phyloP scores from a whole-genome alignment of 768 basidiomycete genomes.

The Termitomyces eurrhizus region DNA sequence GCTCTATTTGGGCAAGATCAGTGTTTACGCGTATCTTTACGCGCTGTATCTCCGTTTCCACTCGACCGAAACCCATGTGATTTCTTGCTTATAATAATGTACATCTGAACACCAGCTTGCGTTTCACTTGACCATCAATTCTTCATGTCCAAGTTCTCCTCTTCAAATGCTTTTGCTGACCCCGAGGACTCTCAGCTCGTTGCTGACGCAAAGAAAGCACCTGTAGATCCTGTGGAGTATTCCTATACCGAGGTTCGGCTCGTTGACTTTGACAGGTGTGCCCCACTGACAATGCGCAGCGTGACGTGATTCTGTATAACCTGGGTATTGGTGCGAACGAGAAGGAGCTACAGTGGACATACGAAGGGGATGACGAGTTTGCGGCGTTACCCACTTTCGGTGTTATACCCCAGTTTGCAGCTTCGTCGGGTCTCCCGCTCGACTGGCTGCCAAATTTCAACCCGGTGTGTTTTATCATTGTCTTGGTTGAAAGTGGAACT shows the following conservation, averaged over 20 bases:
- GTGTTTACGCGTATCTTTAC: background rate
- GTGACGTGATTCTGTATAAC: conserved; percentile 94
- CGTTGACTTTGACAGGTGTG: background rate
- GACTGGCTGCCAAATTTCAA: conserved; percentile 96
- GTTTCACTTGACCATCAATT: background rate
- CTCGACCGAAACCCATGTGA: conserved; percentile 3
- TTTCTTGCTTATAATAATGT: conserved; percentile 1
- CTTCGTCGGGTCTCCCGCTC: conserved; percentile 60
- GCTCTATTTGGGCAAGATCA: background rate
- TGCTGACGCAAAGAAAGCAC: conserved; percentile 69
- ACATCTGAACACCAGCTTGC: background rate
- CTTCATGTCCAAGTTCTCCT: conserved; percentile 36
- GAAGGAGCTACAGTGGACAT: conserved; percentile 88
- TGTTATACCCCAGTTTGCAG: conserved; percentile 86
- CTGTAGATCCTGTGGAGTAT: conserved; percentile 54
- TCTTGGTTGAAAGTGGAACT: background rate
- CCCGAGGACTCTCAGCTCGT: conserved; percentile 82
- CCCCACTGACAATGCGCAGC: conserved; percentile 22
- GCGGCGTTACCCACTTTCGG: conserved; percentile 89
- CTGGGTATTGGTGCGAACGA: conserved; percentile 92
- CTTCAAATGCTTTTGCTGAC: conserved; percentile 57
- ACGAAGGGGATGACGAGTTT: conserved; percentile 87
- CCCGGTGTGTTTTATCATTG: conserved; percentile 54
- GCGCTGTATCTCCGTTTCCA: background rate
- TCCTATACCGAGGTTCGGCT: conserved; percentile 63